Conservation (phyloP, 164 flowering plant genomes). For the Umbilicus rupestris region DNA sequence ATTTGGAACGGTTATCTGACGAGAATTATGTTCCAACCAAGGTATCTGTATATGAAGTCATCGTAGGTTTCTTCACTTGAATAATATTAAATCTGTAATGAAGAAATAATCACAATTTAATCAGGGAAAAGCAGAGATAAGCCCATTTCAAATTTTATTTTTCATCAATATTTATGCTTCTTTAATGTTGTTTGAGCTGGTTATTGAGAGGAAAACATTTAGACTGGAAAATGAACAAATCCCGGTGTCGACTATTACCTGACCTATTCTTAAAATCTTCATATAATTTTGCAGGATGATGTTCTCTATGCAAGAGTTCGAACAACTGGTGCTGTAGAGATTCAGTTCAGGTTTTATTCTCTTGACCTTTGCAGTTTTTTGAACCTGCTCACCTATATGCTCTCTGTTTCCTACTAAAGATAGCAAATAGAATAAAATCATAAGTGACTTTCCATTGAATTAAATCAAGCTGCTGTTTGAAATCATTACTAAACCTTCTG, state of each 20-base stretch:
- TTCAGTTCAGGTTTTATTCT: slow-evolving; percentile 67
- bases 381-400: not conserved
- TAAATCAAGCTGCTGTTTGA: no score
- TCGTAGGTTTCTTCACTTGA: not conserved
- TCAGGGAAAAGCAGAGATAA: not conserved
- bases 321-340: slow-evolving; percentile 94
- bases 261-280: not conserved
- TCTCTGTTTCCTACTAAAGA: not conserved
- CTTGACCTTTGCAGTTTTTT: not conserved
- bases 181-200: not conserved
- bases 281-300: slow-evolving; percentile 64
- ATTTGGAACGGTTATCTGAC: slow-evolving; percentile 69
- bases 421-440: not conserved
- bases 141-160: not conserved
- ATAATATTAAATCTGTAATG: not conserved
- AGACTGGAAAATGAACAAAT: not conserved
- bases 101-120: not conserved
- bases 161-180: not conserved
- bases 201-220: not conserved
- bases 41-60: slow-evolving; percentile 30
- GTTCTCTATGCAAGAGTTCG: slow-evolving; percentile 92
- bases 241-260: not conserved
- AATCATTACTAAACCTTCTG: no score
- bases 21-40: slow-evolving; percentile 78
- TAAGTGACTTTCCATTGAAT: no score